Evolutionary conservation across 2,329 filamentous ascomycete genomes (phyloP).

Genomic region (Hymenoscyphus repandus): DNA sequence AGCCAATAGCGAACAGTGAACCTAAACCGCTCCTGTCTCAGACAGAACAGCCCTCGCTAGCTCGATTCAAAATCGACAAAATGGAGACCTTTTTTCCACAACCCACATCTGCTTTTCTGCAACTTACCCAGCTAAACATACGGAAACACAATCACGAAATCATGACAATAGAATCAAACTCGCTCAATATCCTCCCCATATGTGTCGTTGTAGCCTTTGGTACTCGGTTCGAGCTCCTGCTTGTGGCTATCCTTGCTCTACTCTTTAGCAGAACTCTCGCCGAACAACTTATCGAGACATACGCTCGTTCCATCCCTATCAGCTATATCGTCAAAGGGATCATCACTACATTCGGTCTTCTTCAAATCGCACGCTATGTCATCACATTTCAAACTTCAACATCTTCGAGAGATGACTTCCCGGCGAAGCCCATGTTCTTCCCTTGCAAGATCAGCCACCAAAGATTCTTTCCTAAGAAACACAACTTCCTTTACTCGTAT

Average conservation of each 20-base stretch:
- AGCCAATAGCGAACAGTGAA: no score
- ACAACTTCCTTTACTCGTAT: conserved; percentile 67
- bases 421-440: conserved; percentile 47
- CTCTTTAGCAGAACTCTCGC: neutral
- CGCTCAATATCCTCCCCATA: neutral
- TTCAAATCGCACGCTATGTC: conserved; percentile 21
- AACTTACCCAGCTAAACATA: no score
- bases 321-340: conserved; percentile 1
- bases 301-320: conserved; percentile 12
- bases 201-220: neutral
- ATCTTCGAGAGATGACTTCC: conserved; percentile 8
- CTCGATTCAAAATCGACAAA: no score
- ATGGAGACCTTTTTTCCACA: no score
- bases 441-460: conserved; percentile 61
- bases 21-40: no score
- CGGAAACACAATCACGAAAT: neutral
- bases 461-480: conserved; percentile 60
- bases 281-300: neutral
- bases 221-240: conserved; percentile 3
- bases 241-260: neutral
- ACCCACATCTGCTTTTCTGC: no score
- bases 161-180: neutral
- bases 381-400: conserved; percentile 11
- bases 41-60: no score
- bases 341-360: conserved; percentile 7